Percentiles rank a stretch among this genome's conserved stretches.
Conservation (phyloP, 257 asterid species). For the Fraxinus pennsylvanica region DNA sequence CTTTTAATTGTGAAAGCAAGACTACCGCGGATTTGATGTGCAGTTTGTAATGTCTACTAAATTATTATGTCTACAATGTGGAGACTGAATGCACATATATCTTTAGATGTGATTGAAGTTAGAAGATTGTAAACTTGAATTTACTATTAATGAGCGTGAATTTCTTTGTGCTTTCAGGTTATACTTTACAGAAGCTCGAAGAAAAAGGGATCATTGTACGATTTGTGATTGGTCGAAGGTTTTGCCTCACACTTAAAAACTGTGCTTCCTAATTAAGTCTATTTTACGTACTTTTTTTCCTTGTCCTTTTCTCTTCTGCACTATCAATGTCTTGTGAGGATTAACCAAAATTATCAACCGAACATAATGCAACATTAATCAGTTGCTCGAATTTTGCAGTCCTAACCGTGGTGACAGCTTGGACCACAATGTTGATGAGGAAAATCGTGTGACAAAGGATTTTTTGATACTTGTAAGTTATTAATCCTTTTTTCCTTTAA, state of each 20-base stretch:
- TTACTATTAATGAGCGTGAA: background rate
- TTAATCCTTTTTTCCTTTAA: background rate
- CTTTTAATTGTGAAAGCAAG: background rate
- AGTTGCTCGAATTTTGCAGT: constrained; percentile 49
- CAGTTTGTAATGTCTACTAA: background rate
- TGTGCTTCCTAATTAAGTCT: constrained; percentile 14
- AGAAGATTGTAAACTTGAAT: constrained; percentile 8
- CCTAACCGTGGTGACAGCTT: constrained; percentile 93
- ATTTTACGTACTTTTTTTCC: constrained; percentile 18
- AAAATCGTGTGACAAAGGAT: constrained; percentile 59
- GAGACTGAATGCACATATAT: background rate
- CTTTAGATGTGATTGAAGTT: background rate
- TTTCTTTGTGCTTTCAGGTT: constrained; percentile 52
- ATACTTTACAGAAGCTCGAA: constrained; percentile 66
- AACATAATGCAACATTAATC: constrained; percentile 23
- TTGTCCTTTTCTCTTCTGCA: background rate
- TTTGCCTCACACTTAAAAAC: constrained; percentile 25
- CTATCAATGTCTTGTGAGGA: constrained; percentile 12
- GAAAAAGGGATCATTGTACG: constrained; percentile 73
- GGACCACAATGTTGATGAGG: constrained; percentile 84
- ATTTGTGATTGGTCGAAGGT: constrained; percentile 90
- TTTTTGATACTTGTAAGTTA: constrained; percentile 80
- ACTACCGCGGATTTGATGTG: background rate
- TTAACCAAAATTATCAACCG: constrained; percentile 19
- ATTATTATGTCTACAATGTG: background rate